phyloP scores from a whole-genome alignment of 352 stramenopile genomes.

The Globisporangium cederbergense region DNA sequence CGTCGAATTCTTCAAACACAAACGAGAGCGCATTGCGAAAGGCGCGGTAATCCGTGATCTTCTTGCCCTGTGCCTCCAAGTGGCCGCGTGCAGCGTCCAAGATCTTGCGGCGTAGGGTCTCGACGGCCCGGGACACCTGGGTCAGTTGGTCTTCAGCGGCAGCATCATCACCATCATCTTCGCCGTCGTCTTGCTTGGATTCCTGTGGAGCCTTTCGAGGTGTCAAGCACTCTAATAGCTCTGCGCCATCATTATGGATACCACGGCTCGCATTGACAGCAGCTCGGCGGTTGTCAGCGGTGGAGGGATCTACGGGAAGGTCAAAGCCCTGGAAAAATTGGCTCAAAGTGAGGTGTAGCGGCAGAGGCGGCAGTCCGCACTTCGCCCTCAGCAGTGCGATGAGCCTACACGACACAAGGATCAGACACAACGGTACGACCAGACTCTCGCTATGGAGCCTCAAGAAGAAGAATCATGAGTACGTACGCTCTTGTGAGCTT shows the following conservation, averaged over 20 bases:
- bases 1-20: slow-evolving; percentile 58
- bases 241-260: not conserved
- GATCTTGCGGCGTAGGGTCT: slow-evolving; percentile 34
- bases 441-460: not conserved
- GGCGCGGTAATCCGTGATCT: slow-evolving; percentile 33
- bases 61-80: slow-evolving; percentile 23
- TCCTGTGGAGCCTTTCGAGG: not conserved
- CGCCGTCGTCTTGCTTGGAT: not conserved
- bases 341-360: slow-evolving; percentile 37
- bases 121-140: slow-evolving; percentile 17
- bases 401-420: slow-evolving; percentile 23
- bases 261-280: not conserved
- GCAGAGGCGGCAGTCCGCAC: slow-evolving; percentile 27
- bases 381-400: slow-evolving; percentile 54
- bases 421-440: not conserved
- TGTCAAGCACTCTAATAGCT: not conserved
- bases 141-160: slow-evolving; percentile 35
- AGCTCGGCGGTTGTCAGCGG: not conserved
- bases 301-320: slow-evolving; percentile 12
- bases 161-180: not conserved
- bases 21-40: slow-evolving; percentile 51
- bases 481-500: slow-evolving; percentile 59
- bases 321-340: slow-evolving; percentile 65
- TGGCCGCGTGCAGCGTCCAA: slow-evolving; percentile 35
- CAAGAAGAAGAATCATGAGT: not conserved